These are phyloP conservation scores for Diospyros lotus DNA, from an alignment of 148 eudicot species.

Conservation along the genomic window DNA sequence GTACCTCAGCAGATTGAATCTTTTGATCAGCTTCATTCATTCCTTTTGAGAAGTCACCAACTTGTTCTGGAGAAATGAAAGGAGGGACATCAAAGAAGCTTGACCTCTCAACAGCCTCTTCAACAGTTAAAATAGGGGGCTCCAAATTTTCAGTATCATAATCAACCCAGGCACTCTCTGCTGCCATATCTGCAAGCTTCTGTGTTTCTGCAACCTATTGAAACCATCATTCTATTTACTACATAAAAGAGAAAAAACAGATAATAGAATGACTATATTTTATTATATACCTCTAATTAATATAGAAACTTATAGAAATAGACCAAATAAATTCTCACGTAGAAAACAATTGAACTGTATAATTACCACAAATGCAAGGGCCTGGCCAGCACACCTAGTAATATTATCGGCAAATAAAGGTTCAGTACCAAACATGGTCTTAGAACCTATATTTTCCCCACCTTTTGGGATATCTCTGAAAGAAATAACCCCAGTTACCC, in stretches of 20 bases:
- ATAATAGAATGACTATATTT: neutral
- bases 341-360: neutral
- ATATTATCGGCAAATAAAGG: slow-evolving; percentile 64
- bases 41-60: slow-evolving; percentile 68
- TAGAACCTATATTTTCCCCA: slow-evolving; percentile 55
- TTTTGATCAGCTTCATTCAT: slow-evolving; percentile 77
- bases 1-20: slow-evolving; percentile 67
- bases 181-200: slow-evolving; percentile 60
- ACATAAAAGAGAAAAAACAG: neutral
- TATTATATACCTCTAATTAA: too few species aligned
- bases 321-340: too few species aligned
- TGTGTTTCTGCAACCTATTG: slow-evolving; percentile 72
- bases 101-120: slow-evolving; percentile 67
- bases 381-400: slow-evolving; percentile 59
- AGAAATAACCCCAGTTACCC: slow-evolving; percentile 42
- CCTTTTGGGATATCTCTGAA: slow-evolving; percentile 58
- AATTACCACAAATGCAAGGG: slow-evolving; percentile 69
- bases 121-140: slow-evolving; percentile 7
- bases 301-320: too few species aligned
- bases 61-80: slow-evolving; percentile 29
- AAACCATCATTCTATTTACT: neutral
- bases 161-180: slow-evolving; percentile 44
- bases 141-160: slow-evolving; percentile 56
- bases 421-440: slow-evolving; percentile 41
- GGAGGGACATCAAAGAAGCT: slow-evolving; percentile 63